Conservation (phyloP, 2,329 filamentous ascomycete species). For the Exserohilum rostratum region DNA sequence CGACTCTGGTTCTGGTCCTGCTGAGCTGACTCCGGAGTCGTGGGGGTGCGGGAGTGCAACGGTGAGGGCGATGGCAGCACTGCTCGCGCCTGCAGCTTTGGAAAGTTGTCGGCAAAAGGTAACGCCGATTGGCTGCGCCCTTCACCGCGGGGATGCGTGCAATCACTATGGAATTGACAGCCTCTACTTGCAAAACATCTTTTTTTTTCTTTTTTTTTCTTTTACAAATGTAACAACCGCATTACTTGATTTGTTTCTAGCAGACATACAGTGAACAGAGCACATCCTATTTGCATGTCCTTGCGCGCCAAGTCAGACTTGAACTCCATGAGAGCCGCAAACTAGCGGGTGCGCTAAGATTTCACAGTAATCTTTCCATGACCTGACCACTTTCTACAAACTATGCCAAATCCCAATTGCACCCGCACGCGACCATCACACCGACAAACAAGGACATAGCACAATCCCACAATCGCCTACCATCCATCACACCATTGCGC, state of each 20-base stretch:
- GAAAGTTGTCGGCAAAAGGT: conserved; percentile 21
- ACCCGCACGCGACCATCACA: not conserved
- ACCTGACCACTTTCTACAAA: not conserved
- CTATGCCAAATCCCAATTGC: not conserved
- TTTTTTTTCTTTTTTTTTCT: no score
- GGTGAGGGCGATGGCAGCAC: not conserved
- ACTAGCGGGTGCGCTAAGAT: conserved; percentile 14
- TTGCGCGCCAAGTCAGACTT: not conserved
- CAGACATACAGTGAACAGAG: no score
- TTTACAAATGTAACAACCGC: no score
- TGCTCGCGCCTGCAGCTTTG: conserved; percentile 19
- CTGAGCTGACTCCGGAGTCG: not conserved
- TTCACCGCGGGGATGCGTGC: conserved; percentile 10
- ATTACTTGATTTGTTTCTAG: no score
- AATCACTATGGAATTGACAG: not conserved
- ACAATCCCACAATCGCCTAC: not conserved
- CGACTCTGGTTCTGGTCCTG: conserved; percentile 9
- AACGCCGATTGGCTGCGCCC: conserved; percentile 12
- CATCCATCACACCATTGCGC: conserved; percentile 8
- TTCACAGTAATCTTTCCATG: conserved; percentile 1
- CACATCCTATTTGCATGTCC: no score
- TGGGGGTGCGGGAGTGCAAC: conserved; percentile 3
- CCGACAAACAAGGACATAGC: not conserved
- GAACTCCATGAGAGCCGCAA: not conserved
- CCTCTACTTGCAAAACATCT: no score